Base-by-base conservation (phyloP, 495 filamentous ascomycete genomes). In the Hypoxylon cercidicola region DNA sequence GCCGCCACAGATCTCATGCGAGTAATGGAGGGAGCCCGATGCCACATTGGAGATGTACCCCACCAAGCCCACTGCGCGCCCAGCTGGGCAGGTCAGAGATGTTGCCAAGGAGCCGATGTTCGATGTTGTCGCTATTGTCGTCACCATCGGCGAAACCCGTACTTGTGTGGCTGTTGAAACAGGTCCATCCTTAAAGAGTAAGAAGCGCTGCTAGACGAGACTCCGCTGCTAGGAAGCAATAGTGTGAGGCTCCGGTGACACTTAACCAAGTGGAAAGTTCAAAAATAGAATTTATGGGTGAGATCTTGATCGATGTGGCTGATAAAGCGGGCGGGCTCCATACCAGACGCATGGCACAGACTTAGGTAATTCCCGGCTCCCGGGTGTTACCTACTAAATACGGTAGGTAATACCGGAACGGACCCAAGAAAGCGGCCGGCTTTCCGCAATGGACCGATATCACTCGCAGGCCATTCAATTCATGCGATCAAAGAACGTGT, bases 91-190 rank as follows among this genome's bases (percentile, higher is more conserved):
- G 56, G 55, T 55, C 48, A 8, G 20, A 45, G 9, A 35, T 40
- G 21, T 21, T 18, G 50, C 56, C 44, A 60, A 56, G 56, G 45
- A 12, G 30, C 9, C 30, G 30, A 7, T 32, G 30, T 32, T 32
- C 30, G 30, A 32, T 32, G 30, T 5, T 32, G 30, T 32, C 30
- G 30, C 3, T 32, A 7, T 32, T 32, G 1, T 32, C 28, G 21
- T 52, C 40, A 28, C 37, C 46, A 16, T 61, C 56, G 57, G 56
- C 56, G 63, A 66, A 66, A 46, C 51, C 63, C 63, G 52, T 53
- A 4, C 4, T 37, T 21, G 3, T 8, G 16, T 39, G n/a, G 10
- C 15, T 46, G 12, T 46, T 46, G 44, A 46, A 46, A 28, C 19
- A 7, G 11, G 21, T 23, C 18, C 19, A 25, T 23, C 21, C 20